Conservation (phyloP, 2,329 filamentous ascomycete species). For the Aspergillus aculeatus region DNA sequence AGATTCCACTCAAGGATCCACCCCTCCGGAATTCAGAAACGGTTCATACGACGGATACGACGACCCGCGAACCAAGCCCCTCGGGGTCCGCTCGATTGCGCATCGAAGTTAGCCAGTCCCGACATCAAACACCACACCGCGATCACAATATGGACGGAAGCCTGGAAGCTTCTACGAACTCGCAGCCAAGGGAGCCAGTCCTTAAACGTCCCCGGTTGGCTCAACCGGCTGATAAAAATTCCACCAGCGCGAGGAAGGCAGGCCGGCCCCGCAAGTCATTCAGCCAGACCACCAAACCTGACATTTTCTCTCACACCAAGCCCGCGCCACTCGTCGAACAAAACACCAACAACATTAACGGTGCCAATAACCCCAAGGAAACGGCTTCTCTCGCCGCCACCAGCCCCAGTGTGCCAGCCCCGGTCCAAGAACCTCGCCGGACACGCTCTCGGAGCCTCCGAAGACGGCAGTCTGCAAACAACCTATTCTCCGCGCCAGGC, state of each 20-base stretch:
- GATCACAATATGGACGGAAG: background rate
- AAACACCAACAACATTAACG: conserved; percentile 17
- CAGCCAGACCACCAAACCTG: conserved; percentile 17
- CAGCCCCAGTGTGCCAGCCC: conserved; percentile 14
- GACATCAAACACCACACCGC: conserved; percentile 10
- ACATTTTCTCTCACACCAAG: conserved; percentile 14
- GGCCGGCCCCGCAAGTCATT: conserved; percentile 34
- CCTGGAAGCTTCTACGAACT: background rate
- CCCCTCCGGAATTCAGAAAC: conserved; percentile 1
- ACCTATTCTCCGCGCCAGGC: background rate
- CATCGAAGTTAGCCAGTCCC: conserved; percentile 16
- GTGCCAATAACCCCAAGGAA: conserved; percentile 13
- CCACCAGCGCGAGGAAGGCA: conserved; percentile 9
- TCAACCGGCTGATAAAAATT: conserved; percentile 10
- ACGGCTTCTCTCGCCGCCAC: background rate
- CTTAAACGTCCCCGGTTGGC: conserved; percentile 34
- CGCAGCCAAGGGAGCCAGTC: conserved; percentile 21
- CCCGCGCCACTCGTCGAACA: conserved; percentile 18
- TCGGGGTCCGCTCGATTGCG: conserved; percentile 14
- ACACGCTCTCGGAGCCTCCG: conserved; percentile 17
- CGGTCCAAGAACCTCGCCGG: conserved; percentile 6
- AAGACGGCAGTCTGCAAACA: background rate
- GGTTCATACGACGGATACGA: conserved; percentile 5
- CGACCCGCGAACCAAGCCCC: conserved; percentile 6
- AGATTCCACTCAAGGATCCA: conserved; percentile 26